Conservation (phyloP, 768 basidiomycete genomes). For the Chalciporus chontae region DNA sequence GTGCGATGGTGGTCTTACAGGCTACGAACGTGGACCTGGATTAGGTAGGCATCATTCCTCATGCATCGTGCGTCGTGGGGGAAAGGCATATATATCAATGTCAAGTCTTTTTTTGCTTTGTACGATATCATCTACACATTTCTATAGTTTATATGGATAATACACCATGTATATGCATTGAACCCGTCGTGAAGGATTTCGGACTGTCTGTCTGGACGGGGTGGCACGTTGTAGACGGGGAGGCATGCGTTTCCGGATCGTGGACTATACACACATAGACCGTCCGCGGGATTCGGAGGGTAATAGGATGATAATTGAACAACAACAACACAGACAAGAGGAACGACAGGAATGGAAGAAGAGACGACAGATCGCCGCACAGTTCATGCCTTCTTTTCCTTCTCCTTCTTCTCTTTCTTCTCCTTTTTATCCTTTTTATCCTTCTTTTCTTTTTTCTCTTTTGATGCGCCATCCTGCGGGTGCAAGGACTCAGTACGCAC, state of each 20-base stretch:
- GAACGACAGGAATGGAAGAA: neutral
- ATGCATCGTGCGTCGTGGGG: too few species aligned
- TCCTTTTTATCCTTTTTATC: slow-evolving; percentile 35
- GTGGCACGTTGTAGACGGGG: too few species aligned
- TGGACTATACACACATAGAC: too few species aligned
- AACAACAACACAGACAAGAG: neutral
- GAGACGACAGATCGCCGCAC: neutral
- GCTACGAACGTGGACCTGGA: slow-evolving; percentile 37
- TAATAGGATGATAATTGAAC: neutral
- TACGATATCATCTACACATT: too few species aligned
- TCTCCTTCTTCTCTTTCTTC: slow-evolving; percentile 39
- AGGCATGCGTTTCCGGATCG: too few species aligned
- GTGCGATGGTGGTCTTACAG: slow-evolving; percentile 67
- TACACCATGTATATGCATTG: too few species aligned
- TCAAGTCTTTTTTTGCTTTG: too few species aligned
- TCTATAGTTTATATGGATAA: too few species aligned
- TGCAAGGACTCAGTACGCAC: slow-evolving; percentile 4
- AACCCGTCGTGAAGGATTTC: too few species aligned
- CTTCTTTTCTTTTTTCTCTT: slow-evolving; percentile 40
- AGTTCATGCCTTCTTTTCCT: slow-evolving; percentile 47
- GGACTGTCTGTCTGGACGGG: too few species aligned
- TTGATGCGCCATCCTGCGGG: slow-evolving; percentile 31
- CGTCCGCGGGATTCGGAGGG: too few species aligned
- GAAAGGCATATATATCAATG: too few species aligned
- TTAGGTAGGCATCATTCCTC: neutral